These are phyloP conservation scores for Penicillium silybi DNA, from an alignment of 495 filamentous ascomycete species.

Conservation along the genomic window DNA sequence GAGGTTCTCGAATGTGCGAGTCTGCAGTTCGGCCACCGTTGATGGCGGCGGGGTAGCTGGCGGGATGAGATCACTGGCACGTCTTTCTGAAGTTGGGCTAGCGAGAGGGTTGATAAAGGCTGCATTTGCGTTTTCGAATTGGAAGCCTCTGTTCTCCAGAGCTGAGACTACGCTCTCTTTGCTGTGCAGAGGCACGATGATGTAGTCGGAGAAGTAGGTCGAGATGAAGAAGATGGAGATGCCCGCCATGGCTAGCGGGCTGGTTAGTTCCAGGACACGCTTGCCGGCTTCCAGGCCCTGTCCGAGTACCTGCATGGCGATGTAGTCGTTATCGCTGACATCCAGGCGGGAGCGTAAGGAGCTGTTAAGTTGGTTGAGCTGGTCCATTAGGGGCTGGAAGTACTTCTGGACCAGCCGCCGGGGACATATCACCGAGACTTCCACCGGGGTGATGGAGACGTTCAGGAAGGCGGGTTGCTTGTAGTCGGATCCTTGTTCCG, in stretches of 20 bases:
- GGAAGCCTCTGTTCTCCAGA: slow-evolving; percentile 76
- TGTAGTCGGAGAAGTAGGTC: slow-evolving; percentile 97
- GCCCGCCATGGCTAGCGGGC: slow-evolving; percentile 82
- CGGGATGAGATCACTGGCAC: slow-evolving; percentile 32
- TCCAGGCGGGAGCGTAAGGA: slow-evolving; percentile 50
- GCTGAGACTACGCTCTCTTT: slow-evolving; percentile 69
- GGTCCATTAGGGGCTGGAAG: slow-evolving; percentile 66
- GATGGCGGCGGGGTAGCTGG: slow-evolving; percentile 75
- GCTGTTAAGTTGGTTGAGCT: slow-evolving; percentile 27
- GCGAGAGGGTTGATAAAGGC: slow-evolving; percentile 52
- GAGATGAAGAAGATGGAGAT: slow-evolving; percentile 97
- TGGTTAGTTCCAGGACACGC: slow-evolving; percentile 86
- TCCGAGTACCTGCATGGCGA: slow-evolving; percentile 82
- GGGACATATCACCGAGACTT: slow-evolving; percentile 90
- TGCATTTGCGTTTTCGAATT: slow-evolving; percentile 70
- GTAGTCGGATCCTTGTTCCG: slow-evolving; percentile 31
- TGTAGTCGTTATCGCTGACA: slow-evolving; percentile 78
- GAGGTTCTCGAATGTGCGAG: slow-evolving; percentile 72
- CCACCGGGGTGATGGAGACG: slow-evolving; percentile 85
- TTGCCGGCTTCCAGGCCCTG: slow-evolving; percentile 92
- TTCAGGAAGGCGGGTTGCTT: slow-evolving; percentile 77
- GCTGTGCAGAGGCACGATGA: slow-evolving; percentile 77
- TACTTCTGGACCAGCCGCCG: slow-evolving; percentile 63
- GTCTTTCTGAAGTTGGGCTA: slow-evolving; percentile 28
- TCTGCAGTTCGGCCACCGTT: slow-evolving; percentile 72